A percentile compares a stretch with the other conserved stretches of the same genome.
Conservation (phyloP, 345 rosid genomes). For the Turritis glabra region DNA sequence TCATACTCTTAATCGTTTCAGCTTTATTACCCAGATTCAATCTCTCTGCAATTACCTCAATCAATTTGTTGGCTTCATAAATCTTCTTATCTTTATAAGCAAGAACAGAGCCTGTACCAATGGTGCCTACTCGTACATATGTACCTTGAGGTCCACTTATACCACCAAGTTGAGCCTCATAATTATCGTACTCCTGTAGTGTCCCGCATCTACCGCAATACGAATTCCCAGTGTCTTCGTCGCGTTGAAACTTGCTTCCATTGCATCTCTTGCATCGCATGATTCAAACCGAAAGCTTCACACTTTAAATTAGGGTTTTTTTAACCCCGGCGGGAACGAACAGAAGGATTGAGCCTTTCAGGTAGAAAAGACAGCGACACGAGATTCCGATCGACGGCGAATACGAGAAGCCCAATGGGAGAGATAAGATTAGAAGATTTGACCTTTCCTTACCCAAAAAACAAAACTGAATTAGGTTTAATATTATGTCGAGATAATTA, state of each 20-base stretch:
- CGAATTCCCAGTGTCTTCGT: conserved; percentile 45
- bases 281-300: neutral
- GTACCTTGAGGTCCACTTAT: conserved; percentile 63
- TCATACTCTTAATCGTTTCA: conserved; percentile 40
- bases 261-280: conserved; percentile 62
- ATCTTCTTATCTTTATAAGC: conserved; percentile 63
- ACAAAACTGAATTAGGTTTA: neutral
- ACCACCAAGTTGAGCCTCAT: conserved; percentile 47
- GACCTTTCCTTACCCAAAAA: neutral
- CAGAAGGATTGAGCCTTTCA: neutral
- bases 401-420: neutral
- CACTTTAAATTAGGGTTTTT: conserved; percentile 9
- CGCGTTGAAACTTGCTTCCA: conserved; percentile 45
- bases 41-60: conserved; percentile 37
- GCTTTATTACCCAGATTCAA: conserved; percentile 38
- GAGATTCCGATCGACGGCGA: conserved; percentile 8
- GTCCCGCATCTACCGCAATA: conserved; percentile 54
- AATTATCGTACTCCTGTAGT: conserved; percentile 47
- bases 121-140: conserved; percentile 51
- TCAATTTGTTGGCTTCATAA: conserved; percentile 54
- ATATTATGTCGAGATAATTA: neutral
- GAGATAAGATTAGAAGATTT: neutral
- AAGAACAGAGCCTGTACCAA: conserved; percentile 54
- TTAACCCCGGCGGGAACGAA: neutral
- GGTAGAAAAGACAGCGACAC: neutral